phyloP scores from a whole-genome alignment of 2,329 filamentous ascomycete genomes.

The Xylaria hypoxylon region DNA sequence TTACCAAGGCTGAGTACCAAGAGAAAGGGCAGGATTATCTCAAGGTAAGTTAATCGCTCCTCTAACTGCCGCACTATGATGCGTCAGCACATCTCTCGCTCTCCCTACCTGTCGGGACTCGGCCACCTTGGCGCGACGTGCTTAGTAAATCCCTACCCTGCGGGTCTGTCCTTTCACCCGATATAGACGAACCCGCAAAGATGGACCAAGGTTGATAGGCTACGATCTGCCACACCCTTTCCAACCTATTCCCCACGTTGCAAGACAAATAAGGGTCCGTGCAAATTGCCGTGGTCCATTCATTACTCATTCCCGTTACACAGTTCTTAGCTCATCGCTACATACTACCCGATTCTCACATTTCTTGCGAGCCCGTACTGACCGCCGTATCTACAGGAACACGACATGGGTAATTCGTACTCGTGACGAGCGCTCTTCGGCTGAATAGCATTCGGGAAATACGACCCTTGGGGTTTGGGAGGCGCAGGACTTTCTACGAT shows the following conservation, averaged over 20 bases:
- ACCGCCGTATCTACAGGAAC: conserved; percentile 61
- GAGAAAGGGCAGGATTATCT: conserved; percentile 96
- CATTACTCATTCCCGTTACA: conserved; percentile 11
- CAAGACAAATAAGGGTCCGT: background rate
- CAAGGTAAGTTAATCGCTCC: conserved; percentile 70
- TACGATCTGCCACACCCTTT: conserved; percentile 1
- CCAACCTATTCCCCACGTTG: background rate
- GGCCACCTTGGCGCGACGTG: conserved; percentile 24
- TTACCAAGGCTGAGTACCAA: conserved; percentile 84
- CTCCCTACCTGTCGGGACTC: conserved; percentile 24
- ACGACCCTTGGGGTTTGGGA: background rate
- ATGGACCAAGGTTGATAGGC: conserved; percentile 6
- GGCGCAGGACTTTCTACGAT: conserved; percentile 7
- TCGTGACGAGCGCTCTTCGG: conserved; percentile 48
- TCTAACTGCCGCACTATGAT: conserved; percentile 25
- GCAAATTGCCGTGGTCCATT: background rate
- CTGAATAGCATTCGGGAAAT: background rate
- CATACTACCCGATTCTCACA: conserved; percentile 25
- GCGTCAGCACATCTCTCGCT: conserved; percentile 35
- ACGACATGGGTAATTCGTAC: conserved; percentile 73
- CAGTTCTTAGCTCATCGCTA: conserved; percentile 27
- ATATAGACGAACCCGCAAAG: conserved; percentile 16
- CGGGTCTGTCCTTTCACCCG: conserved; percentile 21
- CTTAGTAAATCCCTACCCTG: conserved; percentile 29
- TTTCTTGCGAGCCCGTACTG: conserved; percentile 15